Conservation (phyloP, 1,284 basidiomycete species). For the Ganoderma lingzhi region DNA sequence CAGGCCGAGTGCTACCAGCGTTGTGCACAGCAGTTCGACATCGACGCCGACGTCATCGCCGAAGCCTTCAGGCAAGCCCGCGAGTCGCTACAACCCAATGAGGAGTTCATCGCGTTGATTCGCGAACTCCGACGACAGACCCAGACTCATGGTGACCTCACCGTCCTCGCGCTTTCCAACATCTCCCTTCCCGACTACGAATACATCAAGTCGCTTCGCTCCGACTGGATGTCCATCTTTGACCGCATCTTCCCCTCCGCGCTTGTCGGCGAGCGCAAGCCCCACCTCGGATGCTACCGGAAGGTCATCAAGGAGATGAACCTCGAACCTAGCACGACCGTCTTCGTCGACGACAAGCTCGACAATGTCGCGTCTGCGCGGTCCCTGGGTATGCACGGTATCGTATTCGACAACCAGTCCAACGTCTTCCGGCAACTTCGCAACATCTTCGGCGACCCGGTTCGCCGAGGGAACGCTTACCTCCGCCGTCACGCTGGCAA, state of each 20-base stretch:
- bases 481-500: constrained; percentile 50
- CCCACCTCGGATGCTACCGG: constrained; percentile 59
- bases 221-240: constrained; percentile 58
- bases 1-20: constrained; percentile 56
- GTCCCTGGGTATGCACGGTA: constrained; percentile 61
- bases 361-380: constrained; percentile 66
- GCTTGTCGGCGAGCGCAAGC: constrained; percentile 45
- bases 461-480: constrained; percentile 50
- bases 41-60: constrained; percentile 50
- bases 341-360: constrained; percentile 68
- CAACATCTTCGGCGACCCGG: constrained; percentile 56
- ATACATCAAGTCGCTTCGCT: constrained; percentile 47
- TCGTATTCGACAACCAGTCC: constrained; percentile 55
- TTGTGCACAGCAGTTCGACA: constrained; percentile 50
- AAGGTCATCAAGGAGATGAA: constrained; percentile 54
- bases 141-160: constrained; percentile 43
- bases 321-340: constrained; percentile 50
- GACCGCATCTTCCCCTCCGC: constrained; percentile 61
- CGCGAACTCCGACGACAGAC: constrained; percentile 51
- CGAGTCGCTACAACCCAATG: constrained; percentile 52
- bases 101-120: constrained; percentile 55
- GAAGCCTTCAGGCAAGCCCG: constrained; percentile 55
- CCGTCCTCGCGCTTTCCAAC: constrained; percentile 66
- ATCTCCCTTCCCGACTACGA: constrained; percentile 63
- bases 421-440: constrained; percentile 53